Conservation (phyloP, 176 grass and related monocot genomes). For the Ensete ventricosum region DNA sequence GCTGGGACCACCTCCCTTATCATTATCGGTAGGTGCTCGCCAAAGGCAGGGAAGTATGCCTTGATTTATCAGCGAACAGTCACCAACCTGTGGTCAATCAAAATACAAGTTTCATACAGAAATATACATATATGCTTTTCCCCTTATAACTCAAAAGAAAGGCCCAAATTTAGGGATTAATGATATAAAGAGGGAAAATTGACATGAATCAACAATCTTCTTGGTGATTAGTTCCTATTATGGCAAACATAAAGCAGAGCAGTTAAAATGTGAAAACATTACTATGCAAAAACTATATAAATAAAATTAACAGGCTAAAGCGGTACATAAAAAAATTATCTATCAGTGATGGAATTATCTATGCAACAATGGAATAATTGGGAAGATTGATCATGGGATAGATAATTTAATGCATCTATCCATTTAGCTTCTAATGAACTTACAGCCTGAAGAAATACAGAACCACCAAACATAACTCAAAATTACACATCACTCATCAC, state of each 20-base stretch:
- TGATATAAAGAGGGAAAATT: neutral
- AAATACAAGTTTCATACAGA: slow-evolving; percentile 3
- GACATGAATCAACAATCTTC: neutral
- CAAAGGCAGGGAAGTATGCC: slow-evolving; percentile 84
- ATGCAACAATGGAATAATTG: too few relatives aligned
- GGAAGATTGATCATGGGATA: too few relatives aligned
- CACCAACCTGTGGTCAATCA: slow-evolving; percentile 40
- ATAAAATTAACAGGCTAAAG: too few relatives aligned
- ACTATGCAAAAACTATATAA: neutral
- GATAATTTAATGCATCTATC: too few relatives aligned
- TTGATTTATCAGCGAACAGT: slow-evolving; percentile 43
- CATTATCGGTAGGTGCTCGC: slow-evolving; percentile 83
- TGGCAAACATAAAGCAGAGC: neutral
- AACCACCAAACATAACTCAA: too few relatives aligned
- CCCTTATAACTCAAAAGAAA: neutral
- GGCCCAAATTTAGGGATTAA: neutral
- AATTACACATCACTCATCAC: too few relatives aligned
- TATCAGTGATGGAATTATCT: too few relatives aligned
- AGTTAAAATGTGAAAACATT: neutral
- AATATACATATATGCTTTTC: neutral
- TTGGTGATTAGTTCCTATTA: neutral
- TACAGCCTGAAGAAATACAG: too few relatives aligned
- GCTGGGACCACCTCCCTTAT: slow-evolving; percentile 62
- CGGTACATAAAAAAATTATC: too few relatives aligned
- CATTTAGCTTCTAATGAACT: too few relatives aligned